These are phyloP conservation scores for Vicia villosa DNA, from an alignment of 306 rosid genomes.

Conservation along the genomic window DNA sequence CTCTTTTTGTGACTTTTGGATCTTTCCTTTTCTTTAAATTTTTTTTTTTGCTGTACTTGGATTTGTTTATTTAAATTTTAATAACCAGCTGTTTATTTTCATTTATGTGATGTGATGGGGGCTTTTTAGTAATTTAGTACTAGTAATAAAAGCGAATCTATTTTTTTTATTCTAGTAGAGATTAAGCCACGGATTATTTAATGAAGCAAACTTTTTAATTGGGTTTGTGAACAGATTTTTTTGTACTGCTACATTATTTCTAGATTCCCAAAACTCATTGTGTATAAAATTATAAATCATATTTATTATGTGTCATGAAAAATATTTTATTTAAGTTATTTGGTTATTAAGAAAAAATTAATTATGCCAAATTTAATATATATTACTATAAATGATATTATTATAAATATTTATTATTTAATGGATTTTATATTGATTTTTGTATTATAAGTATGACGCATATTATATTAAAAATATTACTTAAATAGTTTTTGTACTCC, in stretches of 20 bases:
- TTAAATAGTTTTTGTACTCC: no score
- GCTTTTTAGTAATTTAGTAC: not conserved
- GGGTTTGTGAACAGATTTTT: not conserved
- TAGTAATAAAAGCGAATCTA: not conserved
- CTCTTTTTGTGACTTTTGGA: not conserved
- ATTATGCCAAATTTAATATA: no score
- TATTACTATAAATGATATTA: no score
- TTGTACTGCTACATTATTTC: not conserved
- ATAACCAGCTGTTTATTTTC: not conserved
- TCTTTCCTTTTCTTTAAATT: not conserved
- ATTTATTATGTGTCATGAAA: no score
- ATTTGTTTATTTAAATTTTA: conserved; percentile 2
- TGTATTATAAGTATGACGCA: no score
- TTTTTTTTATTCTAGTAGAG: not conserved
- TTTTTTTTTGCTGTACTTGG: not conserved
- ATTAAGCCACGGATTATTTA: conserved; percentile 15
- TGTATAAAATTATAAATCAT: no score
- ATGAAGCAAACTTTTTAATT: not conserved
- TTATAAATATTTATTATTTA: no score
- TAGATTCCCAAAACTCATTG: no score
- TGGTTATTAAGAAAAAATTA: no score
- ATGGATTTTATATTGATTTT: no score
- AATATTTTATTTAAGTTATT: no score
- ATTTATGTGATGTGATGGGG: not conserved
- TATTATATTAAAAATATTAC: no score